Conservation (phyloP, 2,329 filamentous ascomycete species). For the Aspergillus tamarii region DNA sequence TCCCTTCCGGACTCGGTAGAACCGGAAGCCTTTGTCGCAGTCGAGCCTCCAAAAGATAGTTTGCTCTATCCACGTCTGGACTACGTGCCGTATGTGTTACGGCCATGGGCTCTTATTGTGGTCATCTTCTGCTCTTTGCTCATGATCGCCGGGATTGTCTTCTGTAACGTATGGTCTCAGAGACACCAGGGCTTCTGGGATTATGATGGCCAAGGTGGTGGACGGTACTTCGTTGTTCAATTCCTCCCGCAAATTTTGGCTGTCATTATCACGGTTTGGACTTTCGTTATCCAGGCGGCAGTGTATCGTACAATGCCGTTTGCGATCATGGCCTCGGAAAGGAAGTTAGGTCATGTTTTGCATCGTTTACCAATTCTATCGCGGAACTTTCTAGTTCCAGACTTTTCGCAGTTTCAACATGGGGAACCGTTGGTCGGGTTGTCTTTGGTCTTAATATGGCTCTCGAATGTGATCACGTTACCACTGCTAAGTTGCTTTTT, state of each 20-base stretch:
- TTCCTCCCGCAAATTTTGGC: conserved; percentile 81
- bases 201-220: conserved; percentile 71
- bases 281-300: conserved; percentile 73
- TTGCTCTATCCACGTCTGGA: conserved; percentile 59
- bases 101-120: conserved; percentile 64
- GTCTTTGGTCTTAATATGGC: conserved; percentile 72
- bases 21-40: conserved; percentile 52
- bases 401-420: conserved; percentile 67
- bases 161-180: conserved; percentile 71
- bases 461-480: conserved; percentile 72
- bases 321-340: conserved; percentile 70
- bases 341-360: conserved; percentile 63
- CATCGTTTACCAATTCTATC: conserved; percentile 63
- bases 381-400: conserved; percentile 69
- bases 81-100: conserved; percentile 73
- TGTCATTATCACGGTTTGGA: conserved; percentile 72
- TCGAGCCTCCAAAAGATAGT: conserved; percentile 48
- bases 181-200: conserved; percentile 66
- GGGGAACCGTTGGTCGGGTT: conserved; percentile 70
- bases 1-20: conserved; percentile 27
- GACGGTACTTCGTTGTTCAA: conserved; percentile 81
- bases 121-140: conserved; percentile 65
- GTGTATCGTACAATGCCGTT: conserved; percentile 80
- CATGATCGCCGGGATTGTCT: conserved; percentile 73
- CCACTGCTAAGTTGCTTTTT: conserved; percentile 81